These are phyloP conservation scores for Phytomonas francai DNA, from an alignment of 208 protist genomes.

Conservation along the genomic window DNA sequence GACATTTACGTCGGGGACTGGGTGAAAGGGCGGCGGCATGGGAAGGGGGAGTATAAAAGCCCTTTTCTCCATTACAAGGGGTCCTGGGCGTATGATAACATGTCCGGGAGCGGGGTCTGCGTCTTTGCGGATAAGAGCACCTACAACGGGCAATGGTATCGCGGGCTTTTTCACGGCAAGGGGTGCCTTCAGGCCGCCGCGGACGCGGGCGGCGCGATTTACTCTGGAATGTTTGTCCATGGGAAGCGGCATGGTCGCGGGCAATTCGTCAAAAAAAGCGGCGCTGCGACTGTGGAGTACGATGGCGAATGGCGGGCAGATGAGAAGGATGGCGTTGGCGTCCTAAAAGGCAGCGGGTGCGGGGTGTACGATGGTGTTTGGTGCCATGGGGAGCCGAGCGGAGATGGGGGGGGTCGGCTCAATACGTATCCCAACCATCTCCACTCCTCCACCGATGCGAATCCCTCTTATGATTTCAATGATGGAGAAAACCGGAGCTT, in stretches of 20 bases:
- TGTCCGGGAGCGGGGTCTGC: slow-evolving; percentile 56
- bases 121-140: slow-evolving; percentile 53
- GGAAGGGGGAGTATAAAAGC: slow-evolving; percentile 55
- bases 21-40: slow-evolving; percentile 60
- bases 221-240: slow-evolving; percentile 52
- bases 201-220: slow-evolving; percentile 21
- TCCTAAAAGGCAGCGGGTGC: slow-evolving; percentile 21
- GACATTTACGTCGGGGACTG: slow-evolving; percentile 74
- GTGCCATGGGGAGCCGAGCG: slow-evolving; percentile 43
- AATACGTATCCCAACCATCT: not conserved
- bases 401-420: slow-evolving; percentile 17
- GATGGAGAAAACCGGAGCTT: not conserved
- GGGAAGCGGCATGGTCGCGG: slow-evolving; percentile 67
- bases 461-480: not conserved
- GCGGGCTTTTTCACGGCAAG: slow-evolving; percentile 51
- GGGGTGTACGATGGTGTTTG: slow-evolving; percentile 51
- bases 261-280: slow-evolving; percentile 19
- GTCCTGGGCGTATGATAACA: slow-evolving; percentile 58
- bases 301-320: slow-evolving; percentile 61
- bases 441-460: not conserved
- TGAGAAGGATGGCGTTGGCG: slow-evolving; percentile 64
- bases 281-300: slow-evolving; percentile 46
- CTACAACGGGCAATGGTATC: slow-evolving; percentile 67
- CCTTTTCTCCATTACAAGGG: slow-evolving; percentile 49
- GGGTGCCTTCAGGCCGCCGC: slow-evolving; percentile 17